Conservation (phyloP, 1,139 yeast species). For the Pichia sp. region DNA sequence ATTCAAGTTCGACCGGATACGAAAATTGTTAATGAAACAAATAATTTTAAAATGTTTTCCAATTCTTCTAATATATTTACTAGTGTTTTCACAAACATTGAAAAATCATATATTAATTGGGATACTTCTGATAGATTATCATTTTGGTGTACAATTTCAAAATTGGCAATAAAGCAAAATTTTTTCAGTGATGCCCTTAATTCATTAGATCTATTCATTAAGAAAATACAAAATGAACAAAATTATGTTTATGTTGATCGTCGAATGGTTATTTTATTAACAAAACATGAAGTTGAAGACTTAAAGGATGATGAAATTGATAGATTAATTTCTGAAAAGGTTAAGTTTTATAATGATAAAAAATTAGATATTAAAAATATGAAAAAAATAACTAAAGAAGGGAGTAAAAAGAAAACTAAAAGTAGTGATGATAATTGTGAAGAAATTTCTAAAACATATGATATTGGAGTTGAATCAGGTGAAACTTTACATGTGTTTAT, state of each 20-base stretch:
- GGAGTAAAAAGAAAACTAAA: not conserved
- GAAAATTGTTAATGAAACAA: not conserved
- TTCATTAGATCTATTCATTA: not conserved
- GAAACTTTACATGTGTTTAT: slow-evolving; percentile 9
- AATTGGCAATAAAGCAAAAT: not conserved
- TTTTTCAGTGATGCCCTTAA: not conserved
- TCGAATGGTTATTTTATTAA: not conserved
- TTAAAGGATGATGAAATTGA: not conserved
- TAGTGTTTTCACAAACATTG: not conserved
- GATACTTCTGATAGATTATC: not conserved
- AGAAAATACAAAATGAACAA: not conserved
- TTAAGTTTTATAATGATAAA: not conserved
- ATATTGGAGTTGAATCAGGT: slow-evolving; percentile 3
- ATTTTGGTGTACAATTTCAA: slow-evolving; percentile 1
- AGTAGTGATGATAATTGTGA: not conserved
- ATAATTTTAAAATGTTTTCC: not conserved
- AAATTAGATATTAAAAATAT: not conserved
- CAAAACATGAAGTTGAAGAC: not conserved
- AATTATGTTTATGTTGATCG: slow-evolving; percentile 4
- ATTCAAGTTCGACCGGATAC: not conserved
- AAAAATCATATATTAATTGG: slow-evolving; percentile 1
- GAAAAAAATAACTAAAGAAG: not conserved
- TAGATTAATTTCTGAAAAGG: not conserved
- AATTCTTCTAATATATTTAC: not conserved
- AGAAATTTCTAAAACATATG: slow-evolving; percentile 8